Conservation (phyloP, 106 monocot genomes). For the Amphibolis antarctica region DNA sequence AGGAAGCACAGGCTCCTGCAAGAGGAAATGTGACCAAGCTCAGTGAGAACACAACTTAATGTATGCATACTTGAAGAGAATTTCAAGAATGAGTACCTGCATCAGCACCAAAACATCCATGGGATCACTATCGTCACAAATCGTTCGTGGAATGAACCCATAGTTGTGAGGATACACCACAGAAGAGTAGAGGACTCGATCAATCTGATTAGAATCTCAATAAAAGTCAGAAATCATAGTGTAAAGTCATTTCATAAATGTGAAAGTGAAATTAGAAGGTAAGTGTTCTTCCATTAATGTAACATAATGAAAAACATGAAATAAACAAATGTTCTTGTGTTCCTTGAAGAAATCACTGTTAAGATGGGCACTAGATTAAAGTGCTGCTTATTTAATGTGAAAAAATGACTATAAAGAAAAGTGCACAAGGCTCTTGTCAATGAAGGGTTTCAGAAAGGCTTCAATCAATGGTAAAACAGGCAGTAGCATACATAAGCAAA, state of each 20-base stretch:
- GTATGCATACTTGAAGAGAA: not conserved
- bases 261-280: too few relatives aligned
- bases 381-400: too few relatives aligned
- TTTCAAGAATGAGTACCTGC: conserved; percentile 34
- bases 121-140: conserved; percentile 72
- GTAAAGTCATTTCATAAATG: too few relatives aligned
- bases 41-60: not conserved
- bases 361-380: too few relatives aligned
- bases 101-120: conserved; percentile 67
- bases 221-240: not conserved
- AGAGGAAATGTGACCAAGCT: not conserved
- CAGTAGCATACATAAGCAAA: too few relatives aligned
- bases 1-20: conserved; percentile 59
- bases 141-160: conserved; percentile 66
- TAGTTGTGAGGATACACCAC: conserved; percentile 88
- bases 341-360: not conserved
- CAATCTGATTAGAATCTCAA: conserved; percentile 30
- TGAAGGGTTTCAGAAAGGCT: too few relatives aligned
- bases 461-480: too few relatives aligned
- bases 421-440: too few relatives aligned
- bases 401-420: too few relatives aligned
- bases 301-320: not conserved
- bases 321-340: not conserved
- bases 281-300: too few relatives aligned
- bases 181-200: conserved; percentile 77